Conservation (phyloP, 192 early-diverging fungal genomes). For the Podila horticola region DNA sequence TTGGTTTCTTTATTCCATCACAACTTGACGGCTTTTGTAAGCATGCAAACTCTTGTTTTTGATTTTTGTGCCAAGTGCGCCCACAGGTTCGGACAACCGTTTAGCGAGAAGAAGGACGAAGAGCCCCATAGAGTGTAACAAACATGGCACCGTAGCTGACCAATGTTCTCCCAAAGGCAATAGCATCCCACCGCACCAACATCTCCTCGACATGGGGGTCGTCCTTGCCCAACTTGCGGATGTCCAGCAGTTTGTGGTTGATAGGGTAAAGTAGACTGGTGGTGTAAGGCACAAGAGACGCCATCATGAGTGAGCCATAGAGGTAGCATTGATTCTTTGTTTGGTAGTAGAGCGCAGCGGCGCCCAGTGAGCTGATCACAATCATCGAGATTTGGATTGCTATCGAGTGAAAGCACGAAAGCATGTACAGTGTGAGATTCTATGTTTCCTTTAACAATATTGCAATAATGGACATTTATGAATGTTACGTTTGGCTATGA, state of each 20-base stretch:
- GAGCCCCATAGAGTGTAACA: conserved; percentile 20
- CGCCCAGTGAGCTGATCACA: conserved; percentile 14
- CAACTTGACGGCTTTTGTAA: no score
- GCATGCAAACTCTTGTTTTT: no score
- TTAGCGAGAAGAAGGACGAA: neutral
- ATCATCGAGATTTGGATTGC: conserved; percentile 26
- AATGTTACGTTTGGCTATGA: conserved; percentile 18
- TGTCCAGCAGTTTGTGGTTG: conserved; percentile 30
- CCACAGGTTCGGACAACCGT: no score
- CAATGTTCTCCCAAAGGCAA: conserved; percentile 29
- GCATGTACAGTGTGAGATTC: neutral
- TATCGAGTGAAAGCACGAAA: neutral
- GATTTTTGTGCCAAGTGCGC: no score
- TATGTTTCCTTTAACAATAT: neutral
- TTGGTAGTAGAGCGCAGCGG: conserved; percentile 16
- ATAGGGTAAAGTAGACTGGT: conserved; percentile 12
- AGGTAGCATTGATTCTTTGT: conserved; percentile 31
- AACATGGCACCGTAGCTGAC: conserved; percentile 26
- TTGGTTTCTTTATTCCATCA: no score
- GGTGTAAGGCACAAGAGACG: conserved; percentile 16
- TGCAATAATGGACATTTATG: neutral
- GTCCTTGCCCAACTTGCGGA: conserved; percentile 21
- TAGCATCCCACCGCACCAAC: conserved; percentile 23
- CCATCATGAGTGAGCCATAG: conserved; percentile 18
- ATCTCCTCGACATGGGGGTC: conserved; percentile 25